A percentile compares a stretch with the other conserved stretches of the same genome.
These are phyloP conservation scores for Neospermospora avenae DNA, from an alignment of 2,329 filamentous ascomycete species.

Conservation along the genomic window DNA sequence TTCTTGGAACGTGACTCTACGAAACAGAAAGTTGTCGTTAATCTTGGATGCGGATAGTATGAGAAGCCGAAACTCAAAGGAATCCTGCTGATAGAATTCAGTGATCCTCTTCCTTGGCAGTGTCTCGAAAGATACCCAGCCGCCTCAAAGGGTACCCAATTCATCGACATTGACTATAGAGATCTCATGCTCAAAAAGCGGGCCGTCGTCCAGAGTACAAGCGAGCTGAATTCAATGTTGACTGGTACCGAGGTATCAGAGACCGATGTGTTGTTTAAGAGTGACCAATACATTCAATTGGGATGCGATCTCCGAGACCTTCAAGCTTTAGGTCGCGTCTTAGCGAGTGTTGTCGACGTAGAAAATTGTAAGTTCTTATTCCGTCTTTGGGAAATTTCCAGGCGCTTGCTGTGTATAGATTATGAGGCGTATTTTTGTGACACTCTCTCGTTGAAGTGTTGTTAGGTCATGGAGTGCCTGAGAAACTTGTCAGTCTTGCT, in stretches of 20 bases:
- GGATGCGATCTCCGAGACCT: conserved; percentile 78
- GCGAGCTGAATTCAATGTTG: conserved; percentile 54
- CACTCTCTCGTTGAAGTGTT: background rate
- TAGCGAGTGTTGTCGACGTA: conserved; percentile 57
- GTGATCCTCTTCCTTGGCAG: conserved; percentile 85
- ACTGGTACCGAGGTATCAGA: conserved; percentile 42
- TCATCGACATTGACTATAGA: conserved; percentile 84
- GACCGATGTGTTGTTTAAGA: conserved; percentile 55
- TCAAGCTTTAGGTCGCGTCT: conserved; percentile 52
- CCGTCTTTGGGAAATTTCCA: background rate
- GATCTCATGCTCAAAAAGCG: conserved; percentile 75
- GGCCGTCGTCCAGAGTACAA: conserved; percentile 60
- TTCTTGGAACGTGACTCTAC: conserved; percentile 61
- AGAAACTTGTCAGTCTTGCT: background rate
- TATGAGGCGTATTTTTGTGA: background rate
- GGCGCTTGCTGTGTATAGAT: background rate
- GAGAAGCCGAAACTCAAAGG: conserved; percentile 36
- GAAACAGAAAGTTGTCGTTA: conserved; percentile 71
- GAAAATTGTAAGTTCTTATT: conserved; percentile 42
- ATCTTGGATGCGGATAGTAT: conserved; percentile 88
- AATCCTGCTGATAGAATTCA: conserved; percentile 38
- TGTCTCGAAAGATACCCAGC: conserved; percentile 65
- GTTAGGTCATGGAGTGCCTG: background rate
- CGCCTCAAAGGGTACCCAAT: conserved; percentile 56
- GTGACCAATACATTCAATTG: conserved; percentile 71